Evolutionary conservation across 441 rosid genomes (phyloP).

Genomic region (Euphorbia schlechtendalii): DNA sequence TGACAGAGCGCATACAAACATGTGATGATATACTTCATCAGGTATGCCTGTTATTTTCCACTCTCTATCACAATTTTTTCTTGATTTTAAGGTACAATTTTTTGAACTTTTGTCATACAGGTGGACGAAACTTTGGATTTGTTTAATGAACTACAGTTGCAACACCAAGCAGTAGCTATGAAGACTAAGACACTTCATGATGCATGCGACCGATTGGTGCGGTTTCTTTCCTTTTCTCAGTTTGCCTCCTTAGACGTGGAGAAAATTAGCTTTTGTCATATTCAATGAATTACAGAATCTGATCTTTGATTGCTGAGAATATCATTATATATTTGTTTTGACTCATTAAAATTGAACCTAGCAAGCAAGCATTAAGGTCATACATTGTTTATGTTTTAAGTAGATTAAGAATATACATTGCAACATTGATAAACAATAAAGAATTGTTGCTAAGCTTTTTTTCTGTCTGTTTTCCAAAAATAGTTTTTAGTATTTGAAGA

Average conservation of each 20-base stretch:
- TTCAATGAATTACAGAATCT: background rate
- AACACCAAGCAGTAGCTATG: conserved; percentile 87
- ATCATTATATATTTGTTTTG: background rate
- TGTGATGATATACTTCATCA: conserved; percentile 85
- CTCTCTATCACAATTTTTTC: background rate
- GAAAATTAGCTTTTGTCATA: background rate
- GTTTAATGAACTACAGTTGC: conserved; percentile 80
- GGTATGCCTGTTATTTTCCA: conserved; percentile 32
- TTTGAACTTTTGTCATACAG: conserved; percentile 29
- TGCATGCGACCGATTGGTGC: conserved; percentile 92
- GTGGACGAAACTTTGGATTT: conserved; percentile 89
- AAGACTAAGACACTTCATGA: conserved; percentile 99
- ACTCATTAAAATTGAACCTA: background rate
- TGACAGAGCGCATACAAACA: conserved; percentile 78
- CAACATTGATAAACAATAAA: too few species aligned
- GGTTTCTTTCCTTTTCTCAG: conserved; percentile 16
- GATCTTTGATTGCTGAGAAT: background rate
- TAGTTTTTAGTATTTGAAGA: too few species aligned
- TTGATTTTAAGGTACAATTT: conserved; percentile 11
- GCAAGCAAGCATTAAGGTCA: background rate
- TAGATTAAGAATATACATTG: background rate
- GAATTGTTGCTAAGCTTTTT: background rate
- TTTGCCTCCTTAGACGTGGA: background rate
- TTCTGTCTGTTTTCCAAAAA: background rate
- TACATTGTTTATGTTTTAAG: background rate